Evolutionary conservation across 2,329 filamentous ascomycete genomes (phyloP).

Genomic region (Aspergillus fijiensis): DNA sequence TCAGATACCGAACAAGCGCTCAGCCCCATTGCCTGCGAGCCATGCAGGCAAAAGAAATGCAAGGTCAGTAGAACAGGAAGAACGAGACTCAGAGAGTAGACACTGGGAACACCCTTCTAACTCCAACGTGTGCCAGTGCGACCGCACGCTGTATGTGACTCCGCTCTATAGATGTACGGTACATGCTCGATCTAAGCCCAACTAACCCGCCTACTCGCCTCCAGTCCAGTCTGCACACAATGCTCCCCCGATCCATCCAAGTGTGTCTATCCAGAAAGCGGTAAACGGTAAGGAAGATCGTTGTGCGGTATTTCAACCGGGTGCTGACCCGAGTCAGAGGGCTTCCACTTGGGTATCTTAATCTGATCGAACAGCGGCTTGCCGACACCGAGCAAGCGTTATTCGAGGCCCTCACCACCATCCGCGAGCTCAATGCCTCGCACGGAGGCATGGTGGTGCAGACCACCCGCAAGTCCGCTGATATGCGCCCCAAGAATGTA

Average conservation of each 20-base stretch:
- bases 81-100: not conserved
- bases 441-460: not conserved
- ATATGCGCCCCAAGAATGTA: not conserved
- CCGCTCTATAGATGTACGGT: not conserved
- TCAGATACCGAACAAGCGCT: not conserved
- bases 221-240: not conserved
- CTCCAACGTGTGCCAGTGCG: not conserved
- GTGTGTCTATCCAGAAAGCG: not conserved
- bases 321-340: not conserved
- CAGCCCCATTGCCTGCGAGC: not conserved
- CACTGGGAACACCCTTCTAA: not conserved
- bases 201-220: not conserved
- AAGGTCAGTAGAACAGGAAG: not conserved
- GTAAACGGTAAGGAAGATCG: not conserved
- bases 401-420: not conserved
- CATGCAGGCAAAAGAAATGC: not conserved
- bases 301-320: not conserved
- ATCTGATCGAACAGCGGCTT: not conserved
- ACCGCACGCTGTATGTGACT: not conserved
- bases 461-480: not conserved
- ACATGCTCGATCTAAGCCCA: not conserved
- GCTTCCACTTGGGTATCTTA: not conserved
- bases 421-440: not conserved
- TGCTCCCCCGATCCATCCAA: not conserved
- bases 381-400: not conserved